Evolutionary conservation across 345 rosid genomes (phyloP).

Genomic region (Euphorbia lathyris): DNA sequence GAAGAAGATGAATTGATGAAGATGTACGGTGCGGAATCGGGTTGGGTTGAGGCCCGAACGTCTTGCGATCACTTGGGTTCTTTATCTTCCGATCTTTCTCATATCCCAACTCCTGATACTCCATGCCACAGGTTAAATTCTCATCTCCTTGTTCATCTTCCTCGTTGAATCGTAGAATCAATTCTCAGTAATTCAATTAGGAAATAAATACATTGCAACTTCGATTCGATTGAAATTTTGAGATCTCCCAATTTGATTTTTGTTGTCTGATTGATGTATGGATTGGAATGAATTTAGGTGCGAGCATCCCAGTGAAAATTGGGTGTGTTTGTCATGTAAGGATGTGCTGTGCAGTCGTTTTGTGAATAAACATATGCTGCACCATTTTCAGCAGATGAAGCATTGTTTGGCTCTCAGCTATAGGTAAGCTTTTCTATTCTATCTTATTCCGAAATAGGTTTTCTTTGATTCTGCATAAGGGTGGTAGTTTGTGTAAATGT

Average conservation of each 20-base stretch:
- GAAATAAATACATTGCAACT: too few species aligned
- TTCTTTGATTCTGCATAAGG: too few species aligned
- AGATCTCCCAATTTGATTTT: too few species aligned
- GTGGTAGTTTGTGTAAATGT: too few species aligned
- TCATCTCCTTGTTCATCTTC: not conserved
- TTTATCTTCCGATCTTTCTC: constrained; percentile 55
- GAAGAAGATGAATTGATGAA: constrained; percentile 42
- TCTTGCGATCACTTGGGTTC: constrained; percentile 71
- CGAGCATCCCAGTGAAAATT: constrained; percentile 72
- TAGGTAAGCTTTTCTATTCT: constrained; percentile 39
- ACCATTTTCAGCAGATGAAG: constrained; percentile 56
- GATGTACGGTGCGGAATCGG: constrained; percentile 60
- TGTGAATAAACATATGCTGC: constrained; percentile 84
- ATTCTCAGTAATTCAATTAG: not conserved
- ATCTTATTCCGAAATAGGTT: too few species aligned
- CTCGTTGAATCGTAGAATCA: not conserved
- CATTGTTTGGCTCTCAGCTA: constrained; percentile 75
- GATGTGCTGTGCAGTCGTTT: constrained; percentile 90
- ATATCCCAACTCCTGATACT: constrained; percentile 64
- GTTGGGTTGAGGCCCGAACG: constrained; percentile 88
- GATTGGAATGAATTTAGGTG: constrained; percentile 46
- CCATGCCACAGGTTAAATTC: constrained; percentile 57
- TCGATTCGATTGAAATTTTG: not conserved
- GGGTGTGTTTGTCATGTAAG: constrained; percentile 82
- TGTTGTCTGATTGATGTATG: not conserved